A percentile compares a stretch with the other conserved stretches of the same genome.
These are phyloP conservation scores for Fusarium falciforme DNA, from an alignment of 2,329 filamentous ascomycete species.

Conservation along the genomic window DNA sequence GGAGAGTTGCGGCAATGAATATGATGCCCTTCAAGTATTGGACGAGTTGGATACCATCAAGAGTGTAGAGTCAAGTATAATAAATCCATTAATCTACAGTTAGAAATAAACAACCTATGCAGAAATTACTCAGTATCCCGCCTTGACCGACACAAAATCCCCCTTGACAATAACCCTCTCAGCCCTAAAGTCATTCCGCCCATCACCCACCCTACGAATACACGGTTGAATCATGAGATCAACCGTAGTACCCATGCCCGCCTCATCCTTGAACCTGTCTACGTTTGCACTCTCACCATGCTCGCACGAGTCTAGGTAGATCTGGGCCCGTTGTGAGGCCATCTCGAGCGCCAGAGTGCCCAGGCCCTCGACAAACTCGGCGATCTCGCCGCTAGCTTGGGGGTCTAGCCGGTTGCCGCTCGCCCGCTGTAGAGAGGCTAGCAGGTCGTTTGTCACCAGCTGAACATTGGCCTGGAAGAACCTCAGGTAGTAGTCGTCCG, in stretches of 20 bases:
- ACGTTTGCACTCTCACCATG: background rate
- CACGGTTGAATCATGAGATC: constrained; percentile 29
- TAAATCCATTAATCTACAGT: background rate
- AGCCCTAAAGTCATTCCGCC: constrained; percentile 14
- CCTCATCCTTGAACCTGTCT: constrained; percentile 21
- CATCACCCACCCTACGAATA: constrained; percentile 22
- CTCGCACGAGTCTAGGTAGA: constrained; percentile 20
- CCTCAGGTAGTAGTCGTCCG: background rate
- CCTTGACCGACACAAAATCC: constrained; percentile 13
- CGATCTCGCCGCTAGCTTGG: constrained; percentile 4
- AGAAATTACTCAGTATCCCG: background rate
- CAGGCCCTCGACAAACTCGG: constrained; percentile 7
- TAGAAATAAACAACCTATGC: background rate
- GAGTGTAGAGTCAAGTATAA: background rate
- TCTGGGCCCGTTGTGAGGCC: constrained; percentile 21
- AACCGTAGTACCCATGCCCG: background rate
- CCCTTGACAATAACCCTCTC: constrained; percentile 19
- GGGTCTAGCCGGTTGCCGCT: background rate
- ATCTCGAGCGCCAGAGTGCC: constrained; percentile 25
- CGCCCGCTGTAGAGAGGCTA: background rate
- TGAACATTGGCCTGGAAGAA: constrained; percentile 14
- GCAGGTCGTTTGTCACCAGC: constrained; percentile 4
- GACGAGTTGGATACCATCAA: background rate
- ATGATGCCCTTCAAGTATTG: background rate
- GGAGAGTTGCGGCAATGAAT: background rate